phyloP scores from a whole-genome alignment of 148 eudicot species.

The Rhododendron griersonianum region DNA sequence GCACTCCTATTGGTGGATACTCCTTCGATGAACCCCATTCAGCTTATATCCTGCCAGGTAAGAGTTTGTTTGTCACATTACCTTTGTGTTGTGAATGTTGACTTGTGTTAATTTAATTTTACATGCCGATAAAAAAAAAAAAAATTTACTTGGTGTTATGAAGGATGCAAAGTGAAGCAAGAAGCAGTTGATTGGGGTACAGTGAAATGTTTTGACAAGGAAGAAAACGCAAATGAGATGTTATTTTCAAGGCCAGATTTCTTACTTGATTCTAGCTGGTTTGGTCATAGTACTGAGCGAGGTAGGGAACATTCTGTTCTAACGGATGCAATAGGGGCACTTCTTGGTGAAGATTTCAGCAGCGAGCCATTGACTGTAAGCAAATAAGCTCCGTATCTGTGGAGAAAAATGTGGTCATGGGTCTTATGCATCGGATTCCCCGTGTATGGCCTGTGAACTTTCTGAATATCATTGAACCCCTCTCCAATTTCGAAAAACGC shows the following conservation, averaged over 20 bases:
- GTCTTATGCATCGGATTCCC: slow-evolving; percentile 35
- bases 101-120: not conserved
- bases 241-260: slow-evolving; percentile 54
- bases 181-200: slow-evolving; percentile 30
- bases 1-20: slow-evolving; percentile 44
- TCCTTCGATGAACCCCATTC: slow-evolving; percentile 47
- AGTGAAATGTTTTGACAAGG: slow-evolving; percentile 22
- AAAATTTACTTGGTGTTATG: not conserved
- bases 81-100: not conserved
- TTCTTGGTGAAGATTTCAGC: slow-evolving; percentile 52
- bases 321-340: slow-evolving; percentile 39
- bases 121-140: not conserved
- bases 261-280: slow-evolving; percentile 53
- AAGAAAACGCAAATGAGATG: slow-evolving; percentile 33
- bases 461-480: slow-evolving; percentile 15
- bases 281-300: slow-evolving; percentile 22
- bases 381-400: slow-evolving; percentile 19
- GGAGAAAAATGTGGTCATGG: slow-evolving; percentile 20
- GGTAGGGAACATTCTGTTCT: slow-evolving; percentile 28
- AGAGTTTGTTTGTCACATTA: not conserved
- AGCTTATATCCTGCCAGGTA: slow-evolving; percentile 43
- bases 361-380: slow-evolving; percentile 22
- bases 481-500: not conserved
- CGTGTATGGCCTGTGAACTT: slow-evolving; percentile 18
- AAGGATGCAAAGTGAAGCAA: slow-evolving; percentile 40